Conservation (phyloP, 2,329 filamentous ascomycete genomes). For the Cercospora sp. region DNA sequence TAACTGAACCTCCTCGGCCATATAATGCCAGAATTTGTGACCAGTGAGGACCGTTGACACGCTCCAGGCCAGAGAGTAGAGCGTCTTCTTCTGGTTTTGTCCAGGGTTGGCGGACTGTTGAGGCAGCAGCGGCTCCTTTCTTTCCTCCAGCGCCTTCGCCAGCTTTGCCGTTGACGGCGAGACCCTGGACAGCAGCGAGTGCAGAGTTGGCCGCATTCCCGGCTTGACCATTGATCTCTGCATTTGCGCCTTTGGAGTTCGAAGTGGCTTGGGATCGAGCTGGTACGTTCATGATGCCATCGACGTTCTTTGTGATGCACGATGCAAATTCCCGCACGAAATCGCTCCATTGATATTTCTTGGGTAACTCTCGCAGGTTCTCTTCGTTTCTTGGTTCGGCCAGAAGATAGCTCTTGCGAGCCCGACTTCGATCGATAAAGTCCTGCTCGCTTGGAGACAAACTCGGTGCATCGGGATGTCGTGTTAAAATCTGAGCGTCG, state of each 20-base stretch:
- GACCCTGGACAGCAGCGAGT: conserved; percentile 6
- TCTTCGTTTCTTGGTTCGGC: conserved; percentile 47
- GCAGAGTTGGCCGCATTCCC: conserved; percentile 5
- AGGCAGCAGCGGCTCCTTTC: conserved; percentile 24
- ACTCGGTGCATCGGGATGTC: conserved; percentile 55
- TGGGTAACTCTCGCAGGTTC: conserved; percentile 52
- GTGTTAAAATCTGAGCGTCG: conserved; percentile 53
- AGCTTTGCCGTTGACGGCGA: conserved; percentile 8
- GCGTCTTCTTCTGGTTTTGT: conserved; percentile 87
- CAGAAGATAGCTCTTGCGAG: conserved; percentile 59
- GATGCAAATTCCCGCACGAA: conserved; percentile 60
- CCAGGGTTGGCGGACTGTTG: conserved; percentile 67
- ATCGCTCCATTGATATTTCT: conserved; percentile 64
- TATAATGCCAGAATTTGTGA: conserved; percentile 86
- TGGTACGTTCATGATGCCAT: conserved; percentile 42
- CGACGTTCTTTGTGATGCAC: conserved; percentile 61
- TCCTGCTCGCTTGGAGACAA: conserved; percentile 61
- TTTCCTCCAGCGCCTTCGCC: conserved; percentile 11
- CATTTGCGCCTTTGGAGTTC: conserved; percentile 15
- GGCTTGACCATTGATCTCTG: conserved; percentile 10
- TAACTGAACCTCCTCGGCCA: conserved; percentile 75
- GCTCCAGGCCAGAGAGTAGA: conserved; percentile 81
- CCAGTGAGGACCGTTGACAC: conserved; percentile 90
- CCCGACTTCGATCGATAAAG: conserved; percentile 57
- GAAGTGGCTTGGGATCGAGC: conserved; percentile 27